Conservation (phyloP, 2,329 filamentous ascomycete genomes). For the Phialophora chinensis region DNA sequence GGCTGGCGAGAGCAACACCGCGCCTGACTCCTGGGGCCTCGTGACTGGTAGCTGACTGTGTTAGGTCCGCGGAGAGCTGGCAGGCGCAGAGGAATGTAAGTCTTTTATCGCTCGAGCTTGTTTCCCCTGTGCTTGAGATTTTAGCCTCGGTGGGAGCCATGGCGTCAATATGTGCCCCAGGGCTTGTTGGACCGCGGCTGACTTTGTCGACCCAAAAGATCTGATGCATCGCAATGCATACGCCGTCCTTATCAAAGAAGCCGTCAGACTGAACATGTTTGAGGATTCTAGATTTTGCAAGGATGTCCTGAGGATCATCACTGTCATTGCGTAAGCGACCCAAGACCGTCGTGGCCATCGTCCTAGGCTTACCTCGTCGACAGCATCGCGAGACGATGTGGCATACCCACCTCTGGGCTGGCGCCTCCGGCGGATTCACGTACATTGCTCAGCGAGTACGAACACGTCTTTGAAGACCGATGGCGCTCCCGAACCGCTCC, state of each 20-base stretch:
- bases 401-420: constrained; percentile 22
- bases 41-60: constrained; percentile 16
- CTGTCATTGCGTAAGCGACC: constrained; percentile 25
- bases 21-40: background rate
- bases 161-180: background rate
- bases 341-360: background rate
- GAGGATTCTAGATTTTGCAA: constrained; percentile 28
- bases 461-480: constrained; percentile 26
- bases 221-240: constrained; percentile 28
- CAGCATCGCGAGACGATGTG: constrained; percentile 24
- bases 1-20: background rate
- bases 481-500: constrained; percentile 16
- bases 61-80: constrained; percentile 24
- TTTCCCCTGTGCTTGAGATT: background rate
- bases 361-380: background rate
- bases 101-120: background rate
- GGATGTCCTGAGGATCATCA: constrained; percentile 27
- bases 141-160: background rate
- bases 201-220: background rate
- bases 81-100: constrained; percentile 23
- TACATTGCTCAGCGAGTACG: constrained; percentile 22
- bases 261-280: constrained; percentile 18
- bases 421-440: constrained; percentile 17
- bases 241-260: constrained; percentile 25
- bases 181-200: background rate